Conservation (phyloP, 2,329 filamentous ascomycete genomes). For the Alternaria consortialis region DNA sequence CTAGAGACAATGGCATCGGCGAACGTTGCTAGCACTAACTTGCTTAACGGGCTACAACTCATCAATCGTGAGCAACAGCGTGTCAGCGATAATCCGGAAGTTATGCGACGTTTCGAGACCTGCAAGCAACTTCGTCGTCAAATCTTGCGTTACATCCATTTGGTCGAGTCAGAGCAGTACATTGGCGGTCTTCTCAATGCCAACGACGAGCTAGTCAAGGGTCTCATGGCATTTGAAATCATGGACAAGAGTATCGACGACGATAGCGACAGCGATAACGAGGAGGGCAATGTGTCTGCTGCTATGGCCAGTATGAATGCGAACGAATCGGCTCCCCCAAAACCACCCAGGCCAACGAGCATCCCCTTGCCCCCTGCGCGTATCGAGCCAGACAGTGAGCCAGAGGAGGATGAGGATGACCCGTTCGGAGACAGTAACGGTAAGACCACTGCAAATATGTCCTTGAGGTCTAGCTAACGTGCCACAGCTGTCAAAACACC, state of each 20-base stretch:
- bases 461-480: slow-evolving; percentile 11
- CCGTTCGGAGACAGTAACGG: slow-evolving; percentile 86
- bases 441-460: slow-evolving; percentile 13
- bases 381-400: slow-evolving; percentile 64
- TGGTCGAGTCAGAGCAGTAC: slow-evolving; percentile 88
- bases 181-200: slow-evolving; percentile 90
- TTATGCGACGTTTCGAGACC: slow-evolving; percentile 79
- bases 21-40: slow-evolving; percentile 88
- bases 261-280: slow-evolving; percentile 70
- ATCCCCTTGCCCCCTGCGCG: slow-evolving; percentile 50
- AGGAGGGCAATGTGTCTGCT: slow-evolving; percentile 35
- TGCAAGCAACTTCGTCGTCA: slow-evolving; percentile 87
- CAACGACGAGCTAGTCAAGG: slow-evolving; percentile 94
- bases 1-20: slow-evolving; percentile 88
- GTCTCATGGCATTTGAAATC: slow-evolving; percentile 93
- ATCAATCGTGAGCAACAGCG: slow-evolving; percentile 90
- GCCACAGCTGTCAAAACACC: slow-evolving; percentile 63
- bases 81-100: slow-evolving; percentile 83
- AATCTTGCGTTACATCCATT: slow-evolving; percentile 90
- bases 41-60: slow-evolving; percentile 84
- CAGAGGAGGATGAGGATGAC: slow-evolving; percentile 73
- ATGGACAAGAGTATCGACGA: slow-evolving; percentile 85
- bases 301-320: slow-evolving; percentile 58
- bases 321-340: slow-evolving; percentile 56
- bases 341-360: slow-evolving; percentile 58